Evolutionary conservation across 129 eudicot species (phyloP).

Genomic region (Pulicaria dysenterica): DNA sequence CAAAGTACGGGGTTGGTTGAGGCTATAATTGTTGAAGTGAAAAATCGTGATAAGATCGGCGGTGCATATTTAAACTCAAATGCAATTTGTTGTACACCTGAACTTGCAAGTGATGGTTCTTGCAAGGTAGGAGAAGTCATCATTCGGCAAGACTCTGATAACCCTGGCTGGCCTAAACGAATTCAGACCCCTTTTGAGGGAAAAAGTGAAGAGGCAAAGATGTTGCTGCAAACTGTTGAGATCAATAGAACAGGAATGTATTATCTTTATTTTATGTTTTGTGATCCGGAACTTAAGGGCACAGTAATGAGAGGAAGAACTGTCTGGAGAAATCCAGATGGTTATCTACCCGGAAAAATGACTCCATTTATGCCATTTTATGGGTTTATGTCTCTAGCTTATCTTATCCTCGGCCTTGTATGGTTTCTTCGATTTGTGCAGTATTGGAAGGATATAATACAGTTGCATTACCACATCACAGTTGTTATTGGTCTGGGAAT

Average conservation of each 20-base stretch:
- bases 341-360: constrained; percentile 88
- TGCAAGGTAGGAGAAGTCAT: constrained; percentile 94
- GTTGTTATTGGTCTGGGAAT: constrained; percentile 84
- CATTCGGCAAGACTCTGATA: constrained; percentile 63
- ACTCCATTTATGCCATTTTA: constrained; percentile 80
- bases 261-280: constrained; percentile 73
- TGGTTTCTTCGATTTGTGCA: constrained; percentile 83
- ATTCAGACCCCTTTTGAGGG: constrained; percentile 67
- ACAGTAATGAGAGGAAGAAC: constrained; percentile 79
- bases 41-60: constrained; percentile 76
- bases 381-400: constrained; percentile 80
- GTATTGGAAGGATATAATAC: constrained; percentile 82
- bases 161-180: constrained; percentile 81
- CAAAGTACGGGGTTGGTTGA: constrained; percentile 77
- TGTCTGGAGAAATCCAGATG: constrained; percentile 86
- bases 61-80: constrained; percentile 62
- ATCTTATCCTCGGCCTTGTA: constrained; percentile 72
- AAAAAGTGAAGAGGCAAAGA: constrained; percentile 61
- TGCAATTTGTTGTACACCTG: constrained; percentile 74
- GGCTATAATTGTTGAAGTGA: constrained; percentile 79
- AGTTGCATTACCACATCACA: constrained; percentile 79
- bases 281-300: constrained; percentile 74
- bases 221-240: constrained; percentile 56
- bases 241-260: constrained; percentile 87
- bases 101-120: constrained; percentile 70